These are phyloP conservation scores for Aureococcus anophagefferens DNA, from an alignment of 108 stramenopile genomes.

Conservation along the genomic window DNA sequence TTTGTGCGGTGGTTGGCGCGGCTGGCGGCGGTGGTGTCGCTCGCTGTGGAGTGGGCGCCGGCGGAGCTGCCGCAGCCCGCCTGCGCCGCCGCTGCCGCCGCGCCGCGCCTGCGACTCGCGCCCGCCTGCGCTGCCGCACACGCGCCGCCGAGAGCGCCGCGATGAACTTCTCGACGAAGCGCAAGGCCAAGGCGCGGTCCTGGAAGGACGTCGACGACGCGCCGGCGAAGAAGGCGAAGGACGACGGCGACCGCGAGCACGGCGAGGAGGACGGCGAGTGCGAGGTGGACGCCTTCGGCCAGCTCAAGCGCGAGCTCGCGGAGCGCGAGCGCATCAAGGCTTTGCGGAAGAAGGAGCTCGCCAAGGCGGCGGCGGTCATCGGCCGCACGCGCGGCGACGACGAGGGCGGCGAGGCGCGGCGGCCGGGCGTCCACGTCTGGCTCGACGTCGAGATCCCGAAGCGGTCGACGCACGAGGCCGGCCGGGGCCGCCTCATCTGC, in stretches of 20 bases:
- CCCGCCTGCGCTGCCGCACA: no score
- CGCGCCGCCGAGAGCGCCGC: no score
- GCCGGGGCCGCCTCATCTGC: conserved; percentile 6
- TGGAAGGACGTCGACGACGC: background rate
- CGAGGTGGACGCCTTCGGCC: background rate
- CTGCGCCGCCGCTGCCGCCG: no score
- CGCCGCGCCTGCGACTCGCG: no score
- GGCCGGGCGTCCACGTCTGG: no score
- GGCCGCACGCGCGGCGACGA: background rate
- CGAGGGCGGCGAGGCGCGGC: background rate
- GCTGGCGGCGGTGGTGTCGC: no score
- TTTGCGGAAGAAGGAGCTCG: background rate
- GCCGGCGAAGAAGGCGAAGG: background rate
- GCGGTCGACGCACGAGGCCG: no score
- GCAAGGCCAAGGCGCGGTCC: background rate
- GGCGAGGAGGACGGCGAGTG: background rate
- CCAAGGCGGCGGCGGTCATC: background rate
- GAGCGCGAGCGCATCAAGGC: background rate
- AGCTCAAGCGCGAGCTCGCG: background rate
- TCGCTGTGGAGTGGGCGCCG: no score
- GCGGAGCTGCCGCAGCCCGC: no score
- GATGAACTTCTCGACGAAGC: background rate
- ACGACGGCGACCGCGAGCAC: background rate
- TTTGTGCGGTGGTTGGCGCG: no score
- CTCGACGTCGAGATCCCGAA: background rate